Conservation (phyloP, 2,329 filamentous ascomycete genomes). For the Talaromyces albobiverticillius region DNA sequence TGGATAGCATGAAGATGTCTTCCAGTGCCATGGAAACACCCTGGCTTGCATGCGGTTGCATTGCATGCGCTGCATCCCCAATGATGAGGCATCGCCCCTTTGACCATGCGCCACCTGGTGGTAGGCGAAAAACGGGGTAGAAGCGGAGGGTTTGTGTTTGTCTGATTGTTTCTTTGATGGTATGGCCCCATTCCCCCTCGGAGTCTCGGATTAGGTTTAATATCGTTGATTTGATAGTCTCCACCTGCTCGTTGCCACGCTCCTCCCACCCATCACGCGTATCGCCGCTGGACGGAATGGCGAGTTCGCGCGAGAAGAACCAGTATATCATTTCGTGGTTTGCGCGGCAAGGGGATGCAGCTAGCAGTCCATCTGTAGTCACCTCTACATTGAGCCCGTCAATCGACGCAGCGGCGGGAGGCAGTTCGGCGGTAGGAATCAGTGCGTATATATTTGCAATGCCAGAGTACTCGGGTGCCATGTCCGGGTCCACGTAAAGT, state of each 20-base stretch:
- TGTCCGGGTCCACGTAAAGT: constrained; percentile 27
- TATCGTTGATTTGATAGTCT: constrained; percentile 28
- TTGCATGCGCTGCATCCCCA: constrained; percentile 9
- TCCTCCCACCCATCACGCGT: constrained; percentile 32
- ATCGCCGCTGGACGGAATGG: constrained; percentile 24
- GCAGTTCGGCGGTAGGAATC: constrained; percentile 14
- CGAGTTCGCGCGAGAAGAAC: constrained; percentile 29
- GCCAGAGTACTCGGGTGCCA: constrained; percentile 32
- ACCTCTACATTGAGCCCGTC: constrained; percentile 26
- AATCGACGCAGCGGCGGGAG: constrained; percentile 11
- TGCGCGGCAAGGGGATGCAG: constrained; percentile 24
- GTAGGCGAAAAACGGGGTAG: constrained; percentile 36
- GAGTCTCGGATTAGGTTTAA: constrained; percentile 21
- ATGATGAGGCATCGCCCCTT: constrained; percentile 16
- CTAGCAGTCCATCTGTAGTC: constrained; percentile 28
- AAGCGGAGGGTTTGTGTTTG: constrained; percentile 26
- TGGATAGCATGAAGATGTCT: constrained; percentile 4
- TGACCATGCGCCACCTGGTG: constrained; percentile 31
- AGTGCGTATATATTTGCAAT: constrained; percentile 22
- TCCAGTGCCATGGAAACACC: constrained; percentile 10
- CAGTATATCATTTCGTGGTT: constrained; percentile 27
- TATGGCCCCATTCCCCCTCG: constrained; percentile 26
- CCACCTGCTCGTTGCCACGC: constrained; percentile 26
- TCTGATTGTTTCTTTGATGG: constrained; percentile 11
- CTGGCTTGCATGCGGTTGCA: constrained; percentile 8